Evolutionary conservation across 2,329 filamentous ascomycete genomes (phyloP), one percentile per base, ranked within the genome.

Genomic region (Knoxdaviesia capensis): DNA sequence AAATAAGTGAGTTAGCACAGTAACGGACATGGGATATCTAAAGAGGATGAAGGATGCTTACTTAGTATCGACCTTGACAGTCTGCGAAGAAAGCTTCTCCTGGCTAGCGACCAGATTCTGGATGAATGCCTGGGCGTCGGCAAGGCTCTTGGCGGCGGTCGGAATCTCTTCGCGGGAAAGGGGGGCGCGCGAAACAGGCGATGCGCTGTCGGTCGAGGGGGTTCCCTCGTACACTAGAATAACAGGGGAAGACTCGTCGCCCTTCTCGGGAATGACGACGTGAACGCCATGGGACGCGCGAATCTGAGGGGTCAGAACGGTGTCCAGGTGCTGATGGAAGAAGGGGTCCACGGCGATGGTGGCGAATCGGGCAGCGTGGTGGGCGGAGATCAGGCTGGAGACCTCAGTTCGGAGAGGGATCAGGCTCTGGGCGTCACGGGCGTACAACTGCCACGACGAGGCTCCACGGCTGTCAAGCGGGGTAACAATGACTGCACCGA

Each of bases 401-500:
- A 90, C 77, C 51, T 86, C 81, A 6, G 73, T 72, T 52, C 81
- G 78, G 6, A 80, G 81, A 51, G 77, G 77, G 54, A 83, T 74
- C 31, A 73, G 71, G 54, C 86, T 92, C 66, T 90, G 92, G 48
- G 79, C 77, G 52, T 94, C 82, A 34, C 80, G 73, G 6, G 84
- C 83, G 59, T 87, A 94, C 43, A 96, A 71, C 56, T 94, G 80
- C 85, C 87, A 94, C 0, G 78, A 77, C 38, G 81, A 73, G 7
- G 75, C 75, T 34, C 77, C 77, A 38, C 83, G 75, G 40, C 71
- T 66, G 3, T 73, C 70, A 48, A 70, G 71, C 1, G 85, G 83
- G 2, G 86, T 77, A 51, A 88, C 82, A 56, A 96, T 92, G 56
- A 84, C 82, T n/a, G 86, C 79, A 53, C 81, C 73, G 59, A 94